Percentiles rank a stretch among this genome's conserved stretches.
phyloP scores from a whole-genome alignment of 306 rosid genomes.

The Bauhinia variegata region DNA sequence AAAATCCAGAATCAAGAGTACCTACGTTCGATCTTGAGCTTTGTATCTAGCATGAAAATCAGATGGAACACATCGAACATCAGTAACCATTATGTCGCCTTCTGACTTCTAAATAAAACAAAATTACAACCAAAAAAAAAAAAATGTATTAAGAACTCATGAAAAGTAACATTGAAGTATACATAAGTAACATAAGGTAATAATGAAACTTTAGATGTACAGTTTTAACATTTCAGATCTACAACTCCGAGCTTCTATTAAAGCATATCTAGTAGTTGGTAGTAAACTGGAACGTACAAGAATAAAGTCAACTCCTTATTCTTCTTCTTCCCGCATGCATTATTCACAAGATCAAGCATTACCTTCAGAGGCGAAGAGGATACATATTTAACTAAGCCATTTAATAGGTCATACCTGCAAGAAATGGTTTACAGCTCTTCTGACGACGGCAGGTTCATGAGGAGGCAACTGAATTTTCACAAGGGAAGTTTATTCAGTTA shows the following conservation, averaged over 20 bases:
- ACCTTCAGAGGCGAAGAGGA: background rate
- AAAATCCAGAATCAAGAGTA: conserved; percentile 40
- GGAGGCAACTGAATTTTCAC: conserved; percentile 68
- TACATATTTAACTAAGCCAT: conserved; percentile 10
- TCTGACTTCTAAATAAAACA: conserved; percentile 65
- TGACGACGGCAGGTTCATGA: conserved; percentile 84
- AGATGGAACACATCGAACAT: conserved; percentile 71
- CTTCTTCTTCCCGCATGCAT: conserved; percentile 17
- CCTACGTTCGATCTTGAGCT: conserved; percentile 97
- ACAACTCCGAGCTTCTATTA: conserved; percentile 15
- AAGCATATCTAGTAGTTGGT: conserved; percentile 2
- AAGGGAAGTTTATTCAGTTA: conserved; percentile 9
- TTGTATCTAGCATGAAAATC: conserved; percentile 87
- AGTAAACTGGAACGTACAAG: conserved; percentile 1
- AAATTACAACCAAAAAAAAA: background rate
- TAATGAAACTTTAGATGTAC: conserved; percentile 15
- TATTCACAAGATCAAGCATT: conserved; percentile 25
- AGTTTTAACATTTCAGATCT: conserved; percentile 9
- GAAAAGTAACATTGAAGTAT: conserved; percentile 9
- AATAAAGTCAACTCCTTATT: conserved; percentile 16
- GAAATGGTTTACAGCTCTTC: conserved; percentile 92
- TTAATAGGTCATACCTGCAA: conserved; percentile 63
- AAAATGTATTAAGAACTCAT: conserved; percentile 27
- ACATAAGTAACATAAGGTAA: conserved; percentile 21
- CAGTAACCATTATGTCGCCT: conserved; percentile 72